Conservation (phyloP, 371 early-diverging fungal species). For the Mortierella sp. region DNA sequence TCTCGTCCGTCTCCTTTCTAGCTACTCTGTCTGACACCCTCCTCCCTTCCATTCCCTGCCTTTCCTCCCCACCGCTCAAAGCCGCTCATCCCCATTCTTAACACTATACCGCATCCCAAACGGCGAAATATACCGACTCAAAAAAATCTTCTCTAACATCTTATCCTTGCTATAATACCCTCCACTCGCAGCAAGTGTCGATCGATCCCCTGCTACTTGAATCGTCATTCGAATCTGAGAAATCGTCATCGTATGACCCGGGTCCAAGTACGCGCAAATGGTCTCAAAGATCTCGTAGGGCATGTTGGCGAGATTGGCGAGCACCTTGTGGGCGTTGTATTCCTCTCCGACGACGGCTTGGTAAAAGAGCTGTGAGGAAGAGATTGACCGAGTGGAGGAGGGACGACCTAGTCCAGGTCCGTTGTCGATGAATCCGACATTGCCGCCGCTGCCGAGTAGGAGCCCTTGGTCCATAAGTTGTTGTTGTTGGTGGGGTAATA, state of each 20-base stretch:
- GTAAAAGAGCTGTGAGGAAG: neutral
- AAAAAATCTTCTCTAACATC: slow-evolving; percentile 44
- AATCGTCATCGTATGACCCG: slow-evolving; percentile 41
- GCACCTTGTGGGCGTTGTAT: slow-evolving; percentile 39
- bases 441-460: neutral
- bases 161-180: slow-evolving; percentile 23
- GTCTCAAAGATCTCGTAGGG: slow-evolving; percentile 54
- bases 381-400: neutral
- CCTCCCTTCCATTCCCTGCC: neutral
- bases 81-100: slow-evolving; percentile 34
- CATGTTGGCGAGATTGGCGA: slow-evolving; percentile 50
- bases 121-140: slow-evolving; percentile 34
- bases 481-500: neutral
- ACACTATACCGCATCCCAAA: slow-evolving; percentile 39
- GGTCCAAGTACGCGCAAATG: slow-evolving; percentile 48
- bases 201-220: slow-evolving; percentile 22
- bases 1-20: too few relatives aligned
- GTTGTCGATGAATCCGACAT: neutral
- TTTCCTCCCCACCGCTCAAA: slow-evolving; percentile 1
- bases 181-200: slow-evolving; percentile 12
- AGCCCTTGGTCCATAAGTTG: slow-evolving; percentile 12
- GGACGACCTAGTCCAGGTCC: neutral
- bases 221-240: slow-evolving; percentile 46
- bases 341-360: neutral
- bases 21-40: too few relatives aligned